A percentile compares a stretch with the other conserved stretches of the same genome.
phyloP scores from a whole-genome alignment of 2,329 filamentous ascomycete species.

The Cercospora sp. region DNA sequence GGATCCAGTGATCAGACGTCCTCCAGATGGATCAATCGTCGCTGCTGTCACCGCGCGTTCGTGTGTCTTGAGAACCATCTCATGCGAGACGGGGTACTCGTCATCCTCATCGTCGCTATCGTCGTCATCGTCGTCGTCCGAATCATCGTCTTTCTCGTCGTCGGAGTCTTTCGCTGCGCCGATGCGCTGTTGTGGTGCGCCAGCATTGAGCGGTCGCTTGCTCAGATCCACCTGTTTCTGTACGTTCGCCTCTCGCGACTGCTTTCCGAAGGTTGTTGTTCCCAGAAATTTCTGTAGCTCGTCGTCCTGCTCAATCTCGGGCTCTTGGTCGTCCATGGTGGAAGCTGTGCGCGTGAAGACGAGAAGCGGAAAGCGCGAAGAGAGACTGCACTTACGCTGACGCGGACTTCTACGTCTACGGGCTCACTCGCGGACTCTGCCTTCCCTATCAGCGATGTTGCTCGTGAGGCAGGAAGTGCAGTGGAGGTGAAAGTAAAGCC shows the following conservation, averaged over 20 bases:
- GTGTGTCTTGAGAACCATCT: constrained; percentile 89
- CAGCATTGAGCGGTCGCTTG: constrained; percentile 54
- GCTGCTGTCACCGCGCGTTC: constrained; percentile 81
- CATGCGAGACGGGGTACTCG: constrained; percentile 88
- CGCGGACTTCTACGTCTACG: not conserved
- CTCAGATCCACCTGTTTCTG: constrained; percentile 78
- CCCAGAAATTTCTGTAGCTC: constrained; percentile 77
- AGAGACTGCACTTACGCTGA: constrained; percentile 28
- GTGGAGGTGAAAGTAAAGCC: not conserved
- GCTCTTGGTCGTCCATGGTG: constrained; percentile 28
- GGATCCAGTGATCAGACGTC: constrained; percentile 83
- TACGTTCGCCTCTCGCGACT: constrained; percentile 70
- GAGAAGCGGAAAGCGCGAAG: constrained; percentile 21
- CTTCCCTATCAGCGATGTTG: not conserved
- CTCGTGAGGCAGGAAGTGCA: not conserved
- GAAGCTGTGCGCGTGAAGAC: constrained; percentile 10
- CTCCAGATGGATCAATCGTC: constrained; percentile 80
- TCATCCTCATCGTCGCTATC: constrained; percentile 72
- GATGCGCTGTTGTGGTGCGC: constrained; percentile 6
- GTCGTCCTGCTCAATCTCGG: constrained; percentile 55
- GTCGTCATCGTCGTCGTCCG: constrained; percentile 56
- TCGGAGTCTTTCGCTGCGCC: constrained; percentile 9
- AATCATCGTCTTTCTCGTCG: constrained; percentile 50
- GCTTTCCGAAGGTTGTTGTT: constrained; percentile 80
- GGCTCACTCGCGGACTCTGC: not conserved